phyloP scores from a whole-genome alignment of 2,329 filamentous ascomycete genomes.

The Aspergillus fumigatus region DNA sequence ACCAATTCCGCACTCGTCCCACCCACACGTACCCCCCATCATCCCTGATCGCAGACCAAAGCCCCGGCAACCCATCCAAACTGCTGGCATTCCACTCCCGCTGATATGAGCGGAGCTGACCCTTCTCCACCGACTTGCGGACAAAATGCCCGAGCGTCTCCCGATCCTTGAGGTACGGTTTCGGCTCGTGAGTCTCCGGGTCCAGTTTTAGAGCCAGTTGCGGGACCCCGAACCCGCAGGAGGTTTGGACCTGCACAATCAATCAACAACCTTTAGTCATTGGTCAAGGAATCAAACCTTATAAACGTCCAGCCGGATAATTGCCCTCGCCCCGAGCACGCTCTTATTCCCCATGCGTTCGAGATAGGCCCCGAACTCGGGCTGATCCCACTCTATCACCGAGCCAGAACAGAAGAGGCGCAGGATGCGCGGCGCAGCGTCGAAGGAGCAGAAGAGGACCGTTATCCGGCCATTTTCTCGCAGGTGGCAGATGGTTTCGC shows the following conservation, averaged over 20 bases:
- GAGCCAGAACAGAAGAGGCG: conserved; percentile 58
- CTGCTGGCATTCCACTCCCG: conserved; percentile 51
- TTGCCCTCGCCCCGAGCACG: conserved; percentile 52
- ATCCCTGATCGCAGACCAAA: conserved; percentile 50
- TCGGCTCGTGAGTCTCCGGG: conserved; percentile 16
- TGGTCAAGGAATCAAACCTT: too few relatives aligned
- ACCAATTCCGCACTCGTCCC: conserved; percentile 31
- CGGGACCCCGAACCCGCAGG: conserved; percentile 63
- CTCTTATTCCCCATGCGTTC: conserved; percentile 43
- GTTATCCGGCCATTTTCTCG: conserved; percentile 74
- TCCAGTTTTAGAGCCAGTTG: conserved; percentile 43
- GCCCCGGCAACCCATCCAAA: conserved; percentile 57
- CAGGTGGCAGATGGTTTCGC: conserved; percentile 70
- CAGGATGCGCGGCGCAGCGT: conserved; percentile 56
- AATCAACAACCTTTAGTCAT: too few relatives aligned
- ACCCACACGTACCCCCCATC: conserved; percentile 47
- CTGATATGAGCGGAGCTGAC: conserved; percentile 54
- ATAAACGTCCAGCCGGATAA: conserved; percentile 59
- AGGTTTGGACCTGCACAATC: conserved; percentile 54
- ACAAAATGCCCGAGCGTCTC: conserved; percentile 54
- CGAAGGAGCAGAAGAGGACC: conserved; percentile 68
- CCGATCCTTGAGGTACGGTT: conserved; percentile 47
- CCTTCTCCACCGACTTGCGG: conserved; percentile 46
- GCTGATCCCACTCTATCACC: conserved; percentile 58
- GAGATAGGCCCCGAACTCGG: conserved; percentile 44